A percentile compares a stretch with the other conserved stretches of the same genome.
phyloP scores from a whole-genome alignment of 805 yeast species.

The Schizosaccharomyces cryophilus region DNA sequence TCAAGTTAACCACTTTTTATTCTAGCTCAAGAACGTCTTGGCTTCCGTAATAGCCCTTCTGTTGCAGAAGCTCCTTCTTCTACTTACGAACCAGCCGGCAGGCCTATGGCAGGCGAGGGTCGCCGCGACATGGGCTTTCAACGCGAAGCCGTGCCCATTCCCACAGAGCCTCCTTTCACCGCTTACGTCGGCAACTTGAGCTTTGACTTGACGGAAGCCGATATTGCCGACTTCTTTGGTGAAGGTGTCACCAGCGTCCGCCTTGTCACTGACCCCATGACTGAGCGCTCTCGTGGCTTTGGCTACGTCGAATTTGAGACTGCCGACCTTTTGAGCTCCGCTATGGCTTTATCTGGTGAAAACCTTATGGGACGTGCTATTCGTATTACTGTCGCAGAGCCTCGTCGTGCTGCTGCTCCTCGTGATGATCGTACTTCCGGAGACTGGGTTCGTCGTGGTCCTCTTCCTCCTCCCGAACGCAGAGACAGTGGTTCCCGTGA shows the following conservation, averaged over 20 bases:
- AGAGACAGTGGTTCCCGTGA: conserved; percentile 11
- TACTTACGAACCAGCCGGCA: neutral
- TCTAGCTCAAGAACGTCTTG: neutral
- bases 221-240: conserved; percentile 15
- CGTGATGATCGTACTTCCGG: conserved; percentile 8
- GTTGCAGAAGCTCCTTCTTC: neutral
- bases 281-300: conserved; percentile 49
- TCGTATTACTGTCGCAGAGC: conserved; percentile 57
- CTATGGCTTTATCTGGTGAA: conserved; percentile 49
- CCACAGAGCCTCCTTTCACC: conserved; percentile 74
- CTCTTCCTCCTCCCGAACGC: conserved; percentile 27
- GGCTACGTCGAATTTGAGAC: conserved; percentile 76
- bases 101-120: neutral
- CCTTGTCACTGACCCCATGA: conserved; percentile 50
- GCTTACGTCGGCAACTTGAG: conserved; percentile 78
- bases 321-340: conserved; percentile 51
- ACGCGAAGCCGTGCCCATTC: conserved; percentile 59
- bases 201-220: conserved; percentile 49
- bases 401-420: conserved; percentile 5
- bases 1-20: neutral
- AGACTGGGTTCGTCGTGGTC: conserved; percentile 16
- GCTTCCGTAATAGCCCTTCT: neutral
- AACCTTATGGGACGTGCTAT: conserved; percentile 45
- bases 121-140: conserved; percentile 2
- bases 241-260: conserved; percentile 35